Percentiles rank a stretch among this genome's conserved stretches.
These are phyloP conservation scores for Aspergillus sp. DNA, from an alignment of 2,329 filamentous ascomycete genomes.

Conservation along the genomic window DNA sequence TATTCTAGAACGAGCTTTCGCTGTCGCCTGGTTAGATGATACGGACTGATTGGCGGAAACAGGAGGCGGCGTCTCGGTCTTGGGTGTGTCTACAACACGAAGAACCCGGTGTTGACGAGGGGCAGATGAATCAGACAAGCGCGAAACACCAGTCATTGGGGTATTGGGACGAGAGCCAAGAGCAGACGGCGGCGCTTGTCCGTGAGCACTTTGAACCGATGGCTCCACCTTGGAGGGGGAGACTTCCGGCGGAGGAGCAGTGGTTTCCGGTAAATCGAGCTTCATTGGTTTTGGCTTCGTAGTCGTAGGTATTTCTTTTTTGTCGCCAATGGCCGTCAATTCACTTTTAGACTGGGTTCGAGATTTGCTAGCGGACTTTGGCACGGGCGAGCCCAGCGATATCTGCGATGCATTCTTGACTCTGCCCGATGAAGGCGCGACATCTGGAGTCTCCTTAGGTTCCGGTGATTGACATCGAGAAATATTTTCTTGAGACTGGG, in stretches of 20 bases:
- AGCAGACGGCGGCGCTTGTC: conserved; percentile 24
- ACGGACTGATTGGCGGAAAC: conserved; percentile 25
- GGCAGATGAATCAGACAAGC: conserved; percentile 32
- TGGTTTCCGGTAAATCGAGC: conserved; percentile 22
- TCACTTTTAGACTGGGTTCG: conserved; percentile 19
- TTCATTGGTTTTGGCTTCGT: conserved; percentile 29
- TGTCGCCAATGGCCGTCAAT: conserved; percentile 4
- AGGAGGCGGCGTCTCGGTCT: conserved; percentile 38
- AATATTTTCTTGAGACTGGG: conserved; percentile 14
- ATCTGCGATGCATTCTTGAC: conserved; percentile 30
- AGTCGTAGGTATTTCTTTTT: conserved; percentile 4
- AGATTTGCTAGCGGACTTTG: conserved; percentile 24
- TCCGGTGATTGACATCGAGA: conserved; percentile 25
- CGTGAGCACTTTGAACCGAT: conserved; percentile 12
- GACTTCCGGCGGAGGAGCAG: conserved; percentile 11
- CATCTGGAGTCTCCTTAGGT: conserved; percentile 13
- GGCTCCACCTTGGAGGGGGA: conserved; percentile 19
- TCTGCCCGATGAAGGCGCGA: conserved; percentile 15
- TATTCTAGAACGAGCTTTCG: conserved; percentile 27
- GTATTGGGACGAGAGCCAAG: conserved; percentile 45
- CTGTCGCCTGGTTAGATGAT: conserved; percentile 22
- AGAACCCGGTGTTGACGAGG: conserved; percentile 46
- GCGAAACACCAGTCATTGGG: conserved; percentile 33
- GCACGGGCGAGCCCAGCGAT: conserved; percentile 37
- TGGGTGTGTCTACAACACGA: conserved; percentile 51